phyloP scores from a whole-genome alignment of 1,284 basidiomycete species.

The Cutaneotrichosporon cavernicola region DNA sequence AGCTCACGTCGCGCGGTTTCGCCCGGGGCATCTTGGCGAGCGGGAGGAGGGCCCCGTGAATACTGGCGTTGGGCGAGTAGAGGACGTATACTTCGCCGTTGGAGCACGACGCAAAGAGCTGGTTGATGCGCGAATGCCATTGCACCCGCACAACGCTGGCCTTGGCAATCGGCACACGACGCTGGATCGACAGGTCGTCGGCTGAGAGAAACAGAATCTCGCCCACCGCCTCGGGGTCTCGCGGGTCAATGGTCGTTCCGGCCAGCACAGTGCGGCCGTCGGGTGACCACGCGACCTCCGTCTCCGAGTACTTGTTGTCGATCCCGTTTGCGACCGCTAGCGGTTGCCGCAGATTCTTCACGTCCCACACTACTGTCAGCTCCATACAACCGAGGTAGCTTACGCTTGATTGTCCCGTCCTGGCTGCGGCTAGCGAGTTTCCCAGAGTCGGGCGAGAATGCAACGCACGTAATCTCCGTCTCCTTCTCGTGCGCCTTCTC shows the following conservation, averaged over 20 bases:
- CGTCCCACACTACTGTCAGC: conserved; percentile 77
- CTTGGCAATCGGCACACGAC: conserved; percentile 64
- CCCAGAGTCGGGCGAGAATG: conserved; percentile 77
- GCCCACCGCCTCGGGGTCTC: conserved; percentile 60
- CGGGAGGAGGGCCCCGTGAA: conserved; percentile 86
- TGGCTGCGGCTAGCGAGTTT: conserved; percentile 82
- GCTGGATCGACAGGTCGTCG: conserved; percentile 63
- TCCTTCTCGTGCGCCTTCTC: conserved; percentile 82
- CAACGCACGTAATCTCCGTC: conserved; percentile 77
- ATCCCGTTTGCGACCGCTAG: conserved; percentile 64
- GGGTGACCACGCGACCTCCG: conserved; percentile 89
- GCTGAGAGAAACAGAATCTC: conserved; percentile 70
- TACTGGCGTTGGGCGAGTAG: conserved; percentile 81
- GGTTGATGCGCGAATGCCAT: conserved; percentile 98
- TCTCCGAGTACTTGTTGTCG: conserved; percentile 80
- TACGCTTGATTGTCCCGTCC: conserved; percentile 91
- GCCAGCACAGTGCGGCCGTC: conserved; percentile 84
- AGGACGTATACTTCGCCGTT: conserved; percentile 82
- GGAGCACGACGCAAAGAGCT: conserved; percentile 84
- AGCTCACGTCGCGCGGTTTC: conserved; percentile 75
- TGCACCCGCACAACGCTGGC: conserved; percentile 77
- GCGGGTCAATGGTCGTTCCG: conserved; percentile 63
- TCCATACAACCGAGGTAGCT: conserved; percentile 47
- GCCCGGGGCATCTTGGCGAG: conserved; percentile 63
- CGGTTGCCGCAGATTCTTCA: conserved; percentile 82